Base-by-base conservation (phyloP, 495 filamentous ascomycete genomes). In the Hypoxylon intermedium region DNA sequence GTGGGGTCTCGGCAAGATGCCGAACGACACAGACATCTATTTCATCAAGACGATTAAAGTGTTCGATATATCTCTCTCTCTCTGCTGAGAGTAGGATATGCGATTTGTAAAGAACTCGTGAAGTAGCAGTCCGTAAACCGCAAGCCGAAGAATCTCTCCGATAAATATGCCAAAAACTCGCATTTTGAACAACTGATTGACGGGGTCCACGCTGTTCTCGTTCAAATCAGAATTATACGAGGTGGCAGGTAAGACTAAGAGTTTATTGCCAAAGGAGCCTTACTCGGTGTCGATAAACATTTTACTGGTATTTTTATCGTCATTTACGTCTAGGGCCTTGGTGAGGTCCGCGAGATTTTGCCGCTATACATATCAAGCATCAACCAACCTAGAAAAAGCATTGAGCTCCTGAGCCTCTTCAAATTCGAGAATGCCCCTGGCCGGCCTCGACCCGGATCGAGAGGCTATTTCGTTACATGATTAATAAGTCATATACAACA, bases 1-100 rank as follows among this genome's bases (percentile, higher is more conserved):
- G 46, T 82, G 15, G 66, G 73, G 5, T 68, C 31, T 13, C 31
- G 6, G 9, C 9, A 11, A n/a, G 31, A 13, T 13, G 6, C 31
- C 31, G 12, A 34, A 34, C 12, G 9, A 34, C 12, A 34, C 2
- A 34, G 5, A 11, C 3, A 34, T 34, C 9, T 34, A 6, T 34
- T 34, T 11, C 31, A 4, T 9, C 9, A 34, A 34, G 9, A 2
- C 12, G 12, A 13, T 4, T 34, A 34, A 34, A 11, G 12, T 9
- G 5, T 34, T 11, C 12, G 31, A 34, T 2, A 6, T 12, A 12
- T 34, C 31, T 11, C 9, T 13, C 12, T 34, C 31, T 34, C 5
- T n/a, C 31, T 34, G 12, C 31, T 11, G 31, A 34, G 31, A 34
- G 31, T 9, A 11, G 31, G 12, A 13, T 13, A 34, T 2, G 24